A percentile compares a stretch with the other conserved stretches of the same genome.
These are phyloP conservation scores for Byssoonygena ceratinophila DNA, from an alignment of 2,329 filamentous ascomycete genomes.

Conservation along the genomic window DNA sequence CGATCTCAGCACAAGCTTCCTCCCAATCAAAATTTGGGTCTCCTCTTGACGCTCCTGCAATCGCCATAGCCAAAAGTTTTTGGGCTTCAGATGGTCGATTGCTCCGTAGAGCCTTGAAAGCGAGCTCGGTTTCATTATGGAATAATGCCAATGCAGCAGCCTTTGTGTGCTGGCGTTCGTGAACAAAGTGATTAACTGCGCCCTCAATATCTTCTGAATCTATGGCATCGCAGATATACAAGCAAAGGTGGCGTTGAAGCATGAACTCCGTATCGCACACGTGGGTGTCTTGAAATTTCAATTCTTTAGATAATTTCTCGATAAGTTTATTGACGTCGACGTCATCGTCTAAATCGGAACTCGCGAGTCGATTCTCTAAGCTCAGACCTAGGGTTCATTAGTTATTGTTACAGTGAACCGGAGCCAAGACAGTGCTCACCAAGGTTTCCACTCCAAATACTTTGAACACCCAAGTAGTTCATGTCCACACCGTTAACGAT, in stretches of 20 bases:
- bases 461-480: conserved; percentile 50
- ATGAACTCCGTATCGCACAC: conserved; percentile 43
- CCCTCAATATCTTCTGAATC: conserved; percentile 43
- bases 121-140: conserved; percentile 49
- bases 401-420: conserved; percentile 5
- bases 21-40: conserved; percentile 48
- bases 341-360: conserved; percentile 20
- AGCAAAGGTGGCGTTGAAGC: conserved; percentile 49
- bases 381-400: conserved; percentile 24
- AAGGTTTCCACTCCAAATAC: conserved; percentile 49
- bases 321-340: conserved; percentile 34
- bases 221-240: conserved; percentile 50
- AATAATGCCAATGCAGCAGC: conserved; percentile 54
- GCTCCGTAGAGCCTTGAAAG: conserved; percentile 45
- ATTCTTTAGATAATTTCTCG: conserved; percentile 40
- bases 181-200: conserved; percentile 42
- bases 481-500: conserved; percentile 47
- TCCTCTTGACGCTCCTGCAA: conserved; percentile 37
- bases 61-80: conserved; percentile 46
- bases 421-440: conserved; percentile 26
- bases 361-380: conserved; percentile 25
- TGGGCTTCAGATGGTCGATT: conserved; percentile 46
- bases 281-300: conserved; percentile 44
- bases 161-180: conserved; percentile 48
- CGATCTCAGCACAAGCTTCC: conserved; percentile 52